Evolutionary conservation across 352 stramenopile species (phyloP).

Genomic region (Pythium chondricola): DNA sequence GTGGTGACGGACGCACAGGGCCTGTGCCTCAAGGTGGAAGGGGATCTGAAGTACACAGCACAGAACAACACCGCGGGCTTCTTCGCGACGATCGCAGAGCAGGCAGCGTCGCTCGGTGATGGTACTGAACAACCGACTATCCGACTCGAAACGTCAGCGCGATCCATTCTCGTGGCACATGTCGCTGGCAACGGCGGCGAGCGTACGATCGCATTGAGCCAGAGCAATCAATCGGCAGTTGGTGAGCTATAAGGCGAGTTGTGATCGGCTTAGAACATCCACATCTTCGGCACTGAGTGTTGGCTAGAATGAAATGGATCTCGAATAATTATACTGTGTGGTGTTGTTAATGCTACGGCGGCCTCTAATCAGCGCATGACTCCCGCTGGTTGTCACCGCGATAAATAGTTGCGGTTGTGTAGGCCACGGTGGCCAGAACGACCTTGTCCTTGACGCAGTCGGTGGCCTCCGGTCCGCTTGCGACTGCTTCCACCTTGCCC

Average conservation of each 20-base stretch:
- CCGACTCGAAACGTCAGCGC: slow-evolving; percentile 24
- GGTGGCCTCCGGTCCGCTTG: slow-evolving; percentile 17
- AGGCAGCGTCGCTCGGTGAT: slow-evolving; percentile 38
- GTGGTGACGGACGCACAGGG: slow-evolving; percentile 75
- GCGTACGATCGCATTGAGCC: slow-evolving; percentile 61
- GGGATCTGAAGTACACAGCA: slow-evolving; percentile 44
- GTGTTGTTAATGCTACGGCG: too few species aligned
- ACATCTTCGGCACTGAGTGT: too few species aligned
- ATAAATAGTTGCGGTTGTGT: slow-evolving; percentile 18
- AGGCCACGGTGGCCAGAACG: slow-evolving; percentile 37
- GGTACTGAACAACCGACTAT: slow-evolving; percentile 23
- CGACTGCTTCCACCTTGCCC: slow-evolving; percentile 28
- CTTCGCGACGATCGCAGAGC: slow-evolving; percentile 67
- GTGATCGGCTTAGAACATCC: too few species aligned
- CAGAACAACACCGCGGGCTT: slow-evolving; percentile 54
- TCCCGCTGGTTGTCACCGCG: slow-evolving; percentile 21
- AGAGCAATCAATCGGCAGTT: slow-evolving; percentile 7
- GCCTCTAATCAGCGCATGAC: slow-evolving; percentile 6
- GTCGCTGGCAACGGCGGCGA: slow-evolving; percentile 31
- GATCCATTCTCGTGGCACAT: slow-evolving; percentile 54
- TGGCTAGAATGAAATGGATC: too few species aligned
- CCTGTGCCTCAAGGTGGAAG: slow-evolving; percentile 57
- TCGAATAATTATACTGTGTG: too few species aligned
- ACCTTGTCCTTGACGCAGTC: slow-evolving; percentile 67
- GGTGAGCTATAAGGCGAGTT: slow-evolving; percentile 16